These are phyloP conservation scores for Gracilaria gracilis DNA, from an alignment of 23 red algal genomes.

Conservation along the genomic window DNA sequence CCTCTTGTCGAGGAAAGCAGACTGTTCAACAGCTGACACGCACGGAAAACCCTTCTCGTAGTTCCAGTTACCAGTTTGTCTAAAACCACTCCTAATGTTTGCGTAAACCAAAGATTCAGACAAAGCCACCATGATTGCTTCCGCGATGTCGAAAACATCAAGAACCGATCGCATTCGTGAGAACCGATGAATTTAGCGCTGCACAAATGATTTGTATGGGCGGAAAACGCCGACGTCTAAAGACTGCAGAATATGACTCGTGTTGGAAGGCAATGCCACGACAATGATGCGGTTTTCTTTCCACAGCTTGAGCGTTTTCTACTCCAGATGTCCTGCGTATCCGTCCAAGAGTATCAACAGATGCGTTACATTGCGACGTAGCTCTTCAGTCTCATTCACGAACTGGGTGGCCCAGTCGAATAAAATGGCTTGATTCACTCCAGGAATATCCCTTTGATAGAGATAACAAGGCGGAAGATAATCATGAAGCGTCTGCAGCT, in stretches of 20 bases:
- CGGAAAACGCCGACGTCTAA: constrained; percentile 21
- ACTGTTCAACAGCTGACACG: too few relatives aligned
- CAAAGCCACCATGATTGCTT: not conserved
- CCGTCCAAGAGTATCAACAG: constrained; percentile 24
- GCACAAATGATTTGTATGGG: constrained; percentile 4
- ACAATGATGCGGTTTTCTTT: not conserved
- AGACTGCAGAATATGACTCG: constrained; percentile 12
- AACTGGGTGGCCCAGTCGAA: constrained; percentile 4
- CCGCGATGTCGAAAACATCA: not conserved
- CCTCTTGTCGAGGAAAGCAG: too few relatives aligned
- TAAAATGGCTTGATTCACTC: constrained; percentile 28
- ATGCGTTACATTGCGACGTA: not conserved
- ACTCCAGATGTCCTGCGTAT: constrained; percentile 20
- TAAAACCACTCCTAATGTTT: not conserved
- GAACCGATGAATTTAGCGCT: not conserved
- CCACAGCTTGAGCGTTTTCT: not conserved
- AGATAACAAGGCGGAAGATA: constrained; percentile 16
- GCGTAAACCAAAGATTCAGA: not conserved
- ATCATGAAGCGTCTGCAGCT: not conserved
- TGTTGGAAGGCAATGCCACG: constrained; percentile 1
- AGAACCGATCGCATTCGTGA: not conserved
- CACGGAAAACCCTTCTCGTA: not conserved
- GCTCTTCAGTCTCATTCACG: constrained; percentile 14
- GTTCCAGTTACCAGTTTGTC: not conserved
- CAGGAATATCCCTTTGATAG: constrained; percentile 32